phyloP scores from a whole-genome alignment of 1,139 yeast genomes.

The Petasospora fabianii region DNA sequence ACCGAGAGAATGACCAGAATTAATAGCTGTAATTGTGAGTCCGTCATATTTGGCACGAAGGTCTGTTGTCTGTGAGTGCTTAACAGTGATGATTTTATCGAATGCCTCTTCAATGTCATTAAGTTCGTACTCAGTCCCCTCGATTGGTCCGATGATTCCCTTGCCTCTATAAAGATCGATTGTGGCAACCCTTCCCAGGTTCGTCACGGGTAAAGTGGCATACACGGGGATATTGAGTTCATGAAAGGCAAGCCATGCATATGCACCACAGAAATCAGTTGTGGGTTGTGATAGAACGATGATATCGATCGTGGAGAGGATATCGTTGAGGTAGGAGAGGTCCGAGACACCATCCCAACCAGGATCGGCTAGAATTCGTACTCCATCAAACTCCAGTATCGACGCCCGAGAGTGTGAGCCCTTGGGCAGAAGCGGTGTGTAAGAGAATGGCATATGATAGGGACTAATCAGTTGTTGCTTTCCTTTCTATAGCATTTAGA shows the following conservation, averaged over 20 bases:
- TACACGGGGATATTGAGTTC: slow-evolving; percentile 72
- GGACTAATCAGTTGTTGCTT: background rate
- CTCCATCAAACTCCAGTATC: slow-evolving; percentile 36
- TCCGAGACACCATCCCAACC: slow-evolving; percentile 60
- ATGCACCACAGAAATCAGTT: slow-evolving; percentile 77
- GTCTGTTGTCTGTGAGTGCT: slow-evolving; percentile 74
- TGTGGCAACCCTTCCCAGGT: slow-evolving; percentile 81
- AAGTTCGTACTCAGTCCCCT: slow-evolving; percentile 57
- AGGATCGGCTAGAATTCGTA: slow-evolving; percentile 64
- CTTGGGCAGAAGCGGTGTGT: slow-evolving; percentile 19
- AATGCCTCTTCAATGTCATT: slow-evolving; percentile 78
- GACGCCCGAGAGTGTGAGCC: slow-evolving; percentile 31
- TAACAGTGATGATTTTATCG: slow-evolving; percentile 63
- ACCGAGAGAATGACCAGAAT: slow-evolving; percentile 92
- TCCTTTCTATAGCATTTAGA: no score
- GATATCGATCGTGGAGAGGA: slow-evolving; percentile 53
- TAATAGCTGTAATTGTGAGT: slow-evolving; percentile 71
- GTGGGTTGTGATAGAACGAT: slow-evolving; percentile 85
- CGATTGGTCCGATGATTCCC: slow-evolving; percentile 75
- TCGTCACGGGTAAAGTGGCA: slow-evolving; percentile 84
- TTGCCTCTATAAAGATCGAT: slow-evolving; percentile 71
- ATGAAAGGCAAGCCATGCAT: slow-evolving; percentile 65
- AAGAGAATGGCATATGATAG: slow-evolving; percentile 21
- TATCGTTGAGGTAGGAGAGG: slow-evolving; percentile 41
- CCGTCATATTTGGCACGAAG: slow-evolving; percentile 56